These are phyloP conservation scores for Fonsecaea monophora DNA, from an alignment of 2,329 filamentous ascomycete genomes.

Conservation along the genomic window DNA sequence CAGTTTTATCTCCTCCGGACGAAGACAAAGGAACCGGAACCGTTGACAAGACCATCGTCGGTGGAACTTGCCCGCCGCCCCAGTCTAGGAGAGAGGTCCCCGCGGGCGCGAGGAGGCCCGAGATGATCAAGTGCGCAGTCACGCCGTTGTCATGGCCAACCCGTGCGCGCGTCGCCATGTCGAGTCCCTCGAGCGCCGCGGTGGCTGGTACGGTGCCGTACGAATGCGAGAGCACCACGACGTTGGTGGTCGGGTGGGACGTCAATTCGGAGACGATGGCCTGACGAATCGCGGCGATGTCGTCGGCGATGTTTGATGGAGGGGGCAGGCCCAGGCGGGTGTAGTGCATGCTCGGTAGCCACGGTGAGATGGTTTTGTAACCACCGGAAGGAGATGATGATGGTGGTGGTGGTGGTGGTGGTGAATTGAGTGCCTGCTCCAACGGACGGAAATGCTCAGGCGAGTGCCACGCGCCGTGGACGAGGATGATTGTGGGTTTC, in stretches of 20 bases:
- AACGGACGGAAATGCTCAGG: conserved; percentile 13
- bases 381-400: too few species aligned
- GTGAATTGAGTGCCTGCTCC: not conserved
- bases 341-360: conserved; percentile 18
- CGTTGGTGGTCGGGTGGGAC: conserved; percentile 4
- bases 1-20: too few species aligned
- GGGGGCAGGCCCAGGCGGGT: not conserved
- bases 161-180: conserved; percentile 7
- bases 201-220: conserved; percentile 5
- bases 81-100: conserved; percentile 8
- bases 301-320: conserved; percentile 4
- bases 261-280: conserved; percentile 2
- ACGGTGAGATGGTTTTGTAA: conserved; percentile 6
- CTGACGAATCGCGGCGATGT: conserved; percentile 6
- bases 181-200: conserved; percentile 15
- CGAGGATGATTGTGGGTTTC: conserved; percentile 19
- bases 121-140: conserved; percentile 8
- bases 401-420: too few species aligned
- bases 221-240: conserved; percentile 15
- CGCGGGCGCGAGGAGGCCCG: conserved; percentile 9
- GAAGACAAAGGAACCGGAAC: not conserved
- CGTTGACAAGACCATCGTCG: conserved; percentile 1
- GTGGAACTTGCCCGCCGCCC: conserved; percentile 1
- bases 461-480: conserved; percentile 23
- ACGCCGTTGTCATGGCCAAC: conserved; percentile 10